A percentile compares a stretch with the other conserved stretches of the same genome.
Conservation (phyloP, 345 rosid species). For the Microthlaspi erraticum region DNA sequence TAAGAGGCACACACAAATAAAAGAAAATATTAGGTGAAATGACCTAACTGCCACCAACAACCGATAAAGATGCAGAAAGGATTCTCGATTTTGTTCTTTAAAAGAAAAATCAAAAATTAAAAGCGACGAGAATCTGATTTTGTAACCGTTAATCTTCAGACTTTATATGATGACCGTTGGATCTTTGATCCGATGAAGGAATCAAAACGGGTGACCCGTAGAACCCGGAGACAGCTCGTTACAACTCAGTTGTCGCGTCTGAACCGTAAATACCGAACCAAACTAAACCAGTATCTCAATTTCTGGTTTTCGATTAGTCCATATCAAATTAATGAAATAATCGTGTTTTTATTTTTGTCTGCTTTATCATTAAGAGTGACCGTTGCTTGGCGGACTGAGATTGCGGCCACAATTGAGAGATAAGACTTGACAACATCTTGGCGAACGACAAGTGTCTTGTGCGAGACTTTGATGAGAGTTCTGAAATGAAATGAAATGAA, state of each 20-base stretch:
- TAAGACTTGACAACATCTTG: too few relatives aligned
- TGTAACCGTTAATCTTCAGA: conserved; percentile 36
- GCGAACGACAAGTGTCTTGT: too few relatives aligned
- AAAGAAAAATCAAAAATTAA: not conserved
- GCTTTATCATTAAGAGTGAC: too few relatives aligned
- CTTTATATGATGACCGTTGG: conserved; percentile 31
- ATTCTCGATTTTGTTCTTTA: conserved; percentile 13
- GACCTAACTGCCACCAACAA: conserved; percentile 58
- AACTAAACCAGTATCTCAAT: conserved; percentile 21
- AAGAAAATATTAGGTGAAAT: conserved; percentile 40
- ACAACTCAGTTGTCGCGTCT: conserved; percentile 19
- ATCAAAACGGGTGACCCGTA: conserved; percentile 33
- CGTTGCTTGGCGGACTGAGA: too few relatives aligned
- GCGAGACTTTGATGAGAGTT: too few relatives aligned
- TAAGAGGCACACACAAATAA: conserved; percentile 6
- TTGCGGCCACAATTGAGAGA: too few relatives aligned
- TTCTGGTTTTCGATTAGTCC: conserved; percentile 3
- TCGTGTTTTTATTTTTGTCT: too few relatives aligned
- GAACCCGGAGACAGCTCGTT: conserved; percentile 33
- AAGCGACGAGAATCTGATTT: conserved; percentile 31
- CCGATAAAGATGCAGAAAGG: conserved; percentile 35
- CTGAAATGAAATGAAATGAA: too few relatives aligned
- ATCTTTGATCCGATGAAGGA: conserved; percentile 21
- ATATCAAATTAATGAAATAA: not conserved
- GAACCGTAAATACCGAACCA: conserved; percentile 35